Percentiles rank a stretch among this genome's conserved stretches.
Evolutionary conservation across 306 rosid genomes (phyloP).

Genomic region (Myrica gale): DNA sequence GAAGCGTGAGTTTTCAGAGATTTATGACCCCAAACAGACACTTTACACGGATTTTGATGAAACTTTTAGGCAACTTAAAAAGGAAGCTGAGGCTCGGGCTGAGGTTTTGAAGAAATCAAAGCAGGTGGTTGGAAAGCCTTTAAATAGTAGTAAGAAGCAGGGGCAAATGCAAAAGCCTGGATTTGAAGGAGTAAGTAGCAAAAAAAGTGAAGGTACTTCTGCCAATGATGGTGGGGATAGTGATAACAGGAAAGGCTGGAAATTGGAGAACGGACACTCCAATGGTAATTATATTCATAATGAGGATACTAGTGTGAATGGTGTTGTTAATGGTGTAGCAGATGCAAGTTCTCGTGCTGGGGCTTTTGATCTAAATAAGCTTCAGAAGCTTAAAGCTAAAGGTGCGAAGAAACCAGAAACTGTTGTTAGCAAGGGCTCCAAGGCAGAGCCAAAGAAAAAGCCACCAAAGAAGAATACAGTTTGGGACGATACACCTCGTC

Average conservation of each 20-base stretch:
- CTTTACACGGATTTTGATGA: slow-evolving; percentile 73
- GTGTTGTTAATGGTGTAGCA: slow-evolving; percentile 57
- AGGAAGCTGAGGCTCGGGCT: slow-evolving; percentile 86
- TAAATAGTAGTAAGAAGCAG: slow-evolving; percentile 55
- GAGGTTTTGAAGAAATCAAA: slow-evolving; percentile 76
- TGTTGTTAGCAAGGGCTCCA: slow-evolving; percentile 60
- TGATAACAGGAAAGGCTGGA: slow-evolving; percentile 43
- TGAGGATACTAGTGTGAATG: slow-evolving; percentile 49
- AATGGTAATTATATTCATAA: slow-evolving; percentile 49
- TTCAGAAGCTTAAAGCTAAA: slow-evolving; percentile 73
- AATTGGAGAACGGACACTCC: slow-evolving; percentile 63
- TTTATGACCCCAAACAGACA: slow-evolving; percentile 61
- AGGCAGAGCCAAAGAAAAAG: slow-evolving; percentile 70
- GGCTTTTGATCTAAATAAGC: slow-evolving; percentile 99
- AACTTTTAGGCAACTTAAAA: slow-evolving; percentile 69
- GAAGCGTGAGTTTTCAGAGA: slow-evolving; percentile 64
- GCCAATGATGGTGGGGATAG: slow-evolving; percentile 50
- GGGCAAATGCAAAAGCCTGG: slow-evolving; percentile 64
- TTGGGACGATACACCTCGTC: slow-evolving; percentile 66
- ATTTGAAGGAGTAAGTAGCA: slow-evolving; percentile 56
- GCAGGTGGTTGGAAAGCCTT: slow-evolving; percentile 50
- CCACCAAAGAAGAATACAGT: slow-evolving; percentile 82
- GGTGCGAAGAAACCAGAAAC: slow-evolving; percentile 67
- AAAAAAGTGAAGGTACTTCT: slow-evolving; percentile 44
- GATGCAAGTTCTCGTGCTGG: slow-evolving; percentile 69